Evolutionary conservation across 1,284 basidiomycete species (phyloP), one percentile per base, ranked within the genome.

Genomic region (Ustilago vetiveriae): DNA sequence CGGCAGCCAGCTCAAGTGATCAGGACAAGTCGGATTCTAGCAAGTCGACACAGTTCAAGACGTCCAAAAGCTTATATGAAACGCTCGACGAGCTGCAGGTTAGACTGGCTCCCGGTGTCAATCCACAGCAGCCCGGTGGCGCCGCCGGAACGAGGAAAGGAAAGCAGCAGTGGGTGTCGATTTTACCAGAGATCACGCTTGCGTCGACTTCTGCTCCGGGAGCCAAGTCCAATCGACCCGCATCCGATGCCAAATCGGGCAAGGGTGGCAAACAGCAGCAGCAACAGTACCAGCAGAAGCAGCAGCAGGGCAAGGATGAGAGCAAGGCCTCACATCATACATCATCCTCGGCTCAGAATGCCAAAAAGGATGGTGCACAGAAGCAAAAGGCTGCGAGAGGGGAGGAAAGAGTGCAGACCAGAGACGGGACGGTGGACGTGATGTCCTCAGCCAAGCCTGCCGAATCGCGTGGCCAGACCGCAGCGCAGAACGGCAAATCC

Each of bases 111-210:
- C 65, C 65, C 16, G 58, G 57, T 27, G 36, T 47, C 26, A 44
- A 39, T 37, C 23, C 38, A 9, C 49, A 63, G 29, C 40, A 39
- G 10, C 5, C 47, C 6, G 41, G 37, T 16, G 32, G 36, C 3
- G 43, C 30, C 27, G 59, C 50, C 4, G 56, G 42, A n/a, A 52
- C 40, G 9, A 52, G 47, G 23, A 74, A 74, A 35, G 72, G 69
- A 1, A 72, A 72, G 45, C 59, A 69, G 47, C 57, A 74, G n/a
- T 76, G 74, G 74, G 71, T 76, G 29, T 40, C 68, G 9, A 74
- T 76, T 43, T 17, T 76, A 30, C 74, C 74, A 16, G 60, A 66
- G 30, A 67, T 76, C 33, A 76, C 73, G 22, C 68, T 60, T 30
- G 22, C 49, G 6, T 33, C 38, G 2, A 23, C 39, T 17, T 30